These are phyloP conservation scores for Hericium coralloides DNA, from an alignment of 768 basidiomycete species.

Conservation along the genomic window DNA sequence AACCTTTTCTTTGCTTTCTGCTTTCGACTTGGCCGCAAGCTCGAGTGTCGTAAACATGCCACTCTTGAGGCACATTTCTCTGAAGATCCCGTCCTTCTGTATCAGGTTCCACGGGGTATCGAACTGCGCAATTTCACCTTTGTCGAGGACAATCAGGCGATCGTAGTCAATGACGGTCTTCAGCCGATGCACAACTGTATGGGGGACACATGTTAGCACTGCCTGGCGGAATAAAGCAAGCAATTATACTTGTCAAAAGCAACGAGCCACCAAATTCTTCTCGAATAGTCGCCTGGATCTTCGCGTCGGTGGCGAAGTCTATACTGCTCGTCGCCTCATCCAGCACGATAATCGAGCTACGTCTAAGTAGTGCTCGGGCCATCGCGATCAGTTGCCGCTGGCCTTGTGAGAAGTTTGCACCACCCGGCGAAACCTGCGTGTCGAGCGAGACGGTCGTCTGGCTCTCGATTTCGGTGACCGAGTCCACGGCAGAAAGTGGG, in stretches of 20 bases:
- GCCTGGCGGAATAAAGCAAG: neutral
- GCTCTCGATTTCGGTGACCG: conserved; percentile 42
- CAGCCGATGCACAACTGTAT: conserved; percentile 19
- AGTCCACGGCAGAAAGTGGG: neutral
- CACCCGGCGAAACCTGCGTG: conserved; percentile 77
- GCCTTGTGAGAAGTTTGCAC: conserved; percentile 88
- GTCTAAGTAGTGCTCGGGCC: conserved; percentile 70
- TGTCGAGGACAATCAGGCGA: conserved; percentile 70
- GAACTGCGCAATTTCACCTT: conserved; percentile 40
- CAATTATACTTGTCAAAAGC: conserved; percentile 20
- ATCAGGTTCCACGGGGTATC: conserved; percentile 44
- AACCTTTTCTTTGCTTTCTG: neutral
- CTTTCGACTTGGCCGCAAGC: conserved; percentile 38
- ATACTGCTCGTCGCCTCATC: conserved; percentile 86
- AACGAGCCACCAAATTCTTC: conserved; percentile 75
- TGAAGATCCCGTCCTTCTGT: conserved; percentile 36
- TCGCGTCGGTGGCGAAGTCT: conserved; percentile 81
- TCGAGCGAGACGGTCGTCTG: conserved; percentile 56
- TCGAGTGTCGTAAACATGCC: conserved; percentile 55
- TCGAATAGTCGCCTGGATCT: conserved; percentile 83
- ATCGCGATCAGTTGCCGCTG: conserved; percentile 84
- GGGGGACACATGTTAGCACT: neutral
- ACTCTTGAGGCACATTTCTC: conserved; percentile 49
- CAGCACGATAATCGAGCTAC: conserved; percentile 65
- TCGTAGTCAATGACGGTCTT: conserved; percentile 76